A percentile compares a stretch with the other conserved stretches of the same genome.
phyloP scores from a whole-genome alignment of 1,139 yeast genomes.

The Nematodospora anomalae region DNA sequence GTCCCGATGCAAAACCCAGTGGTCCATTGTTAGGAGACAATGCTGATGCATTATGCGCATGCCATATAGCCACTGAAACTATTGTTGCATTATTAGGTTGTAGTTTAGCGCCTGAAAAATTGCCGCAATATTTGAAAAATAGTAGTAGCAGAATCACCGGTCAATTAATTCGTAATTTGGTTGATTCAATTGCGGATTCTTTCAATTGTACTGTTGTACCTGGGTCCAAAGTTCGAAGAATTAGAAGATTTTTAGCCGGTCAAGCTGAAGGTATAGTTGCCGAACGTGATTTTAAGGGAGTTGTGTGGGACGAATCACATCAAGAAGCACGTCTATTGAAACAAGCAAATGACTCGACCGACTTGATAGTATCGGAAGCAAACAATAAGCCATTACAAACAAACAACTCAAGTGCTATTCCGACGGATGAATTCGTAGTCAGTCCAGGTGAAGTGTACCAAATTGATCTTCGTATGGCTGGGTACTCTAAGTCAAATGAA shows the following conservation, averaged over 20 bases:
- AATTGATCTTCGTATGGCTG: constrained; percentile 79
- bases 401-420: constrained; percentile 52
- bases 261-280: constrained; percentile 91
- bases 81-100: constrained; percentile 73
- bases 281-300: constrained; percentile 90
- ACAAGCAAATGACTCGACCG: constrained; percentile 37
- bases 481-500: constrained; percentile 53
- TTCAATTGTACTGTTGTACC: constrained; percentile 87
- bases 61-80: constrained; percentile 86
- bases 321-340: constrained; percentile 64
- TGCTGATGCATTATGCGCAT: constrained; percentile 89
- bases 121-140: constrained; percentile 48
- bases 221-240: constrained; percentile 86
- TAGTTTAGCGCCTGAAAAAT: constrained; percentile 70
- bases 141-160: constrained; percentile 55
- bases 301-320: constrained; percentile 83
- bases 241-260: constrained; percentile 92
- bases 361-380: constrained; percentile 35
- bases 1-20: constrained; percentile 45
- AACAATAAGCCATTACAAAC: constrained; percentile 16
- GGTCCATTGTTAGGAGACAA: constrained; percentile 81
- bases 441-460: constrained; percentile 83
- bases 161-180: constrained; percentile 64
- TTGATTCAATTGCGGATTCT: constrained; percentile 76
- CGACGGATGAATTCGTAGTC: constrained; percentile 75